phyloP scores from a whole-genome alignment of 352 stramenopile species.

The Phytophthora crassamura region DNA sequence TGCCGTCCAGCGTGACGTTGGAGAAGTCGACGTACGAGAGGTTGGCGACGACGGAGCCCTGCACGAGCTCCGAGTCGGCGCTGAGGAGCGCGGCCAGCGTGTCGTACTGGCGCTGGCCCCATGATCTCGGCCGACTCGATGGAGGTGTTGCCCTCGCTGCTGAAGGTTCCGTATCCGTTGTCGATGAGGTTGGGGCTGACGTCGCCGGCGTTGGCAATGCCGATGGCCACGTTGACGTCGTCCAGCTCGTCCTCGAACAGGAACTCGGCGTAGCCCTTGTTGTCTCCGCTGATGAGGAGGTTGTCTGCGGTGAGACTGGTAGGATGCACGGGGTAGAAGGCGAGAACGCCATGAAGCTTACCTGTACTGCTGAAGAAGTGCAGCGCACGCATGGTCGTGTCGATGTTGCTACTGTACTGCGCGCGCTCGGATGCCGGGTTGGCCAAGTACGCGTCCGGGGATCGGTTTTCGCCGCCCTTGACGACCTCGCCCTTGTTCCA shows the following conservation, averaged over 20 bases:
- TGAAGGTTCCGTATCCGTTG: conserved; percentile 57
- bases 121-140: too few species aligned
- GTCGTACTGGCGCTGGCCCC: conserved; percentile 36
- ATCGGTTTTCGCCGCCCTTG: conserved; percentile 66
- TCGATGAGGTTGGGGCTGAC: conserved; percentile 58
- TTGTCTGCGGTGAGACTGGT: conserved; percentile 78
- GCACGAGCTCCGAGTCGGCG: too few species aligned
- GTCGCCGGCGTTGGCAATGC: conserved; percentile 55
- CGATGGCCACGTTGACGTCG: conserved; percentile 39
- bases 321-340: conserved; percentile 79
- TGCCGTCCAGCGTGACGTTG: conserved; percentile 46
- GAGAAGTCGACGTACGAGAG: conserved; percentile 60
- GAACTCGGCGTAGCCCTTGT: conserved; percentile 73
- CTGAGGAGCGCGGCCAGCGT: conserved; percentile 40
- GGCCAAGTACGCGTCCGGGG: too few species aligned
- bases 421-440: conserved; percentile 70
- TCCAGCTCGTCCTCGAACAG: conserved; percentile 44
- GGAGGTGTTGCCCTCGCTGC: conserved; percentile 37
- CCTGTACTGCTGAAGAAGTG: conserved; percentile 47
- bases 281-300: conserved; percentile 81
- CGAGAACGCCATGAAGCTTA: conserved; percentile 63
- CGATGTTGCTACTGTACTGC: conserved; percentile 62
- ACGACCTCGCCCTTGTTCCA: conserved; percentile 43
- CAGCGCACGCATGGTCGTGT: conserved; percentile 76
- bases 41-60: conserved; percentile 31